Base-by-base conservation (phyloP, 495 filamentous ascomycete genomes). In the Bacidia rubella region DNA sequence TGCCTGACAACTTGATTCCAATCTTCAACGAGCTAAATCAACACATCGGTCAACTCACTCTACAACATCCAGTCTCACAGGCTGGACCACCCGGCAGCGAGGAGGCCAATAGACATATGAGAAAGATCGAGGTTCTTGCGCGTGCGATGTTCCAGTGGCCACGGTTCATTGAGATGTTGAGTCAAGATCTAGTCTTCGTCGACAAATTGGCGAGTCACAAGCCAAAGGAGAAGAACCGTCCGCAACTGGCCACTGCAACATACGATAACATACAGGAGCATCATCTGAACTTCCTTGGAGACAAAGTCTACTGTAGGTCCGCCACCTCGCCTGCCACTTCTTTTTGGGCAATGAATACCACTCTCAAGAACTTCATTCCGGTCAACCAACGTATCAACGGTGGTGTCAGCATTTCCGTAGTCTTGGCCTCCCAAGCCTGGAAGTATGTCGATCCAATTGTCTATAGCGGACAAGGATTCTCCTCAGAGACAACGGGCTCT, bases 281-380 rank as follows among this genome's bases (percentile, higher is more conserved):
- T 21, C 70, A 74, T 45, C 65, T 62, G 50, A 72, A 70, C 46
- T 68, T 64, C 58, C 20, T 57, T 3, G 59, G 65, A 0, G 0
- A 47, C 2, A 55, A 55, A 2, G 53, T 66, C 1, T 54, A 52
- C 5, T 23, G 49, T 1, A 35, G 51, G 19, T 68, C 63, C 35
- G 5, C 32, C 0, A 72, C 68, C 1, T 45, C 58, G 0, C 60
- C 69, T 1, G 58, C 58, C 19, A 54, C 66, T 4, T 72, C 66
- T 0, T 57, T 71, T 2, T 63, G 22, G 22, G 51, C 45, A 5
- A 20, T 20, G 5, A 44, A 44, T 5, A 44, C 41, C 17, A 44
- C 41, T 20, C 5, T 9, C 5, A 9, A 9, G 9, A 9, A 9
- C 5, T 5, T 5, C 7, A 5, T 22, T 5, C 7, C 7, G 17